Conservation (phyloP, 345 rosid genomes). For the Toxicodendron radicans region DNA sequence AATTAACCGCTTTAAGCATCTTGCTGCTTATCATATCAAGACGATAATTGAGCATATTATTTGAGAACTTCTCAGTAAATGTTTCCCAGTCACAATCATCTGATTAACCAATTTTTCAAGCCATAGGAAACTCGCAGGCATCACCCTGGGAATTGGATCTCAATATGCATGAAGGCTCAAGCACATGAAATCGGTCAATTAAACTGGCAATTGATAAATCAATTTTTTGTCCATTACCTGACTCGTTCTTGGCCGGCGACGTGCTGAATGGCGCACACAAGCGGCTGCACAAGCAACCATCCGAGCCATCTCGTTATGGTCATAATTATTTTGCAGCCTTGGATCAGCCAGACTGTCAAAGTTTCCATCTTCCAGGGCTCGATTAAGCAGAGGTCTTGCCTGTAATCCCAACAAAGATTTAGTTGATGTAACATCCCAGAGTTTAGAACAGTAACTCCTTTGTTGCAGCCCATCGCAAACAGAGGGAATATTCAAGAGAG, state of each 20-base stretch:
- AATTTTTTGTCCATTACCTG: conserved; percentile 49
- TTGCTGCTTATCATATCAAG: not conserved
- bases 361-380: conserved; percentile 62
- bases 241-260: conserved; percentile 82
- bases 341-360: conserved; percentile 63
- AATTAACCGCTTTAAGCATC: not conserved
- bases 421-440: conserved; percentile 10
- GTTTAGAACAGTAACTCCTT: not conserved
- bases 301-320: conserved; percentile 68
- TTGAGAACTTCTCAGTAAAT: not conserved
- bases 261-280: conserved; percentile 84
- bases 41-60: not conserved
- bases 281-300: conserved; percentile 91
- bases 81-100: too few relatives aligned
- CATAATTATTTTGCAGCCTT: conserved; percentile 54
- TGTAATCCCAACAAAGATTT: conserved; percentile 27
- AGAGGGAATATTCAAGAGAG: not conserved
- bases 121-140: too few relatives aligned
- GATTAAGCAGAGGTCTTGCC: conserved; percentile 80
- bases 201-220: not conserved
- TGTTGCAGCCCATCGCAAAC: not conserved
- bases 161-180: not conserved
- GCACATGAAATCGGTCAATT: not conserved
- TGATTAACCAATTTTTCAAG: too few relatives aligned
- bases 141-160: too few relatives aligned